Evolutionary conservation across 345 rosid species (phyloP), one percentile per base, ranked within the genome.

Genomic region (Tarenaya hassleriana): DNA sequence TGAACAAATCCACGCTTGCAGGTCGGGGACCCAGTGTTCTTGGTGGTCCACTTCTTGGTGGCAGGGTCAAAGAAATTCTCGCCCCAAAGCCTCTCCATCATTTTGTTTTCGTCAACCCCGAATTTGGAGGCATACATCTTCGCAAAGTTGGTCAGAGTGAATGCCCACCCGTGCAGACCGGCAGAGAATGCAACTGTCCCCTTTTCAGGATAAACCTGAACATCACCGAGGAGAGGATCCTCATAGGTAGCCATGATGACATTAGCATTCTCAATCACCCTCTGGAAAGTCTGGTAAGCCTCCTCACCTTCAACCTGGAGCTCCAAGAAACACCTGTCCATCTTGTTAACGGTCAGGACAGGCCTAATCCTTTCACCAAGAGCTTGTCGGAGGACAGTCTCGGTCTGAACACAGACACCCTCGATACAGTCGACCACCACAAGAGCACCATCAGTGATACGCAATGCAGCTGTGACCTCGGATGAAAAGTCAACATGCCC

Each of bases 291-390:
- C 61, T 83, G 91, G 57, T 75, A 83, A 6, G 91, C 91, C 69
- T 83, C 91, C 66, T 83, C 91, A n/a, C 91, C 91, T 69, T 80
- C 86, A 53, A 77, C 80, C 73, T 83, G 82, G 13, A 83, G 86
- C 75, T 83, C 91, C 18, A 83, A 78, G 75, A 83, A 83, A 43
- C 91, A 83, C 64, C 91, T 75, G 73, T 83, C 86, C 91, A 83
- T 80, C 74, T 83, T 83, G 71, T 83, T 83, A 13, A 83, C 91
- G 11, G 91, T 83, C 75, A 83, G 55, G 4, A 83, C 91, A 43
- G 91, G 86, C 71, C 78, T 69, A 41, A 83, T 83, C 75, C 91
- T 83, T 49, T 82, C 90, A 62, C 83, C 90, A 69, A 82, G 63
- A 13, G 90, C 90, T 52, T 82, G 90, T 7, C 86, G 73, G 15